A percentile compares a stretch with the other conserved stretches of the same genome.
Conservation (phyloP, 331 rosid genomes). For the Rhamnella rubrinervis region DNA sequence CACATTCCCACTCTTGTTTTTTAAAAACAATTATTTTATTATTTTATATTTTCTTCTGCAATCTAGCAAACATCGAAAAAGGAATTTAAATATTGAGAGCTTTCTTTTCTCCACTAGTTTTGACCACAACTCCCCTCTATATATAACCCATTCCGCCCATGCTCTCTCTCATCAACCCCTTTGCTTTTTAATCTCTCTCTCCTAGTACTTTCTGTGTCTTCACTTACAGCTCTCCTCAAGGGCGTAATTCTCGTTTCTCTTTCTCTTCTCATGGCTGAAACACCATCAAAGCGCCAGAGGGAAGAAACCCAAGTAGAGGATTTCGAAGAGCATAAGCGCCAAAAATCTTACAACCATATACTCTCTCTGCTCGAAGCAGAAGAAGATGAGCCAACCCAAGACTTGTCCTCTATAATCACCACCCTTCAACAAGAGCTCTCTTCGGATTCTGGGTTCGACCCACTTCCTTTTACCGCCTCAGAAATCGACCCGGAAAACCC, state of each 20-base stretch:
- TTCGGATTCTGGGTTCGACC: slow-evolving; percentile 7
- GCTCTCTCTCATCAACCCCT: slow-evolving; percentile 43
- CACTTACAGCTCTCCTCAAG: background rate
- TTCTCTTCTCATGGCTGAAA: slow-evolving; percentile 35
- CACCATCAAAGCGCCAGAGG: slow-evolving; percentile 52
- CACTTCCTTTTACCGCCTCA: slow-evolving; percentile 9
- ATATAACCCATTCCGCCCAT: slow-evolving; percentile 39
- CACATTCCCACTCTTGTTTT: background rate
- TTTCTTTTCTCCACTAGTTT: slow-evolving; percentile 17
- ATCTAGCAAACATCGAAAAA: slow-evolving; percentile 26
- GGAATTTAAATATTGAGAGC: slow-evolving; percentile 14
- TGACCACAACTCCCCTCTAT: slow-evolving; percentile 61
- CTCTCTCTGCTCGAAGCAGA: slow-evolving; percentile 71
- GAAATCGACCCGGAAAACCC: slow-evolving; percentile 12
- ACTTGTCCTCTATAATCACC: slow-evolving; percentile 60
- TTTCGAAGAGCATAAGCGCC: slow-evolving; percentile 44
- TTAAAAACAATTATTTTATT: background rate
- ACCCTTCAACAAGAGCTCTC: slow-evolving; percentile 74
- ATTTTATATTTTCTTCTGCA: slow-evolving; percentile 19
- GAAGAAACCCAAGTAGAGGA: slow-evolving; percentile 37
- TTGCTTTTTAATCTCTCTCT: background rate
- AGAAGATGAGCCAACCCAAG: slow-evolving; percentile 64
- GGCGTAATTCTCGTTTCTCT: background rate
- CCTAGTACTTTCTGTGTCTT: too few species aligned
- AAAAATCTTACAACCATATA: slow-evolving; percentile 61